Conservation (phyloP, 2,329 filamentous ascomycete species). For the Botrytis pseudocinerea region DNA sequence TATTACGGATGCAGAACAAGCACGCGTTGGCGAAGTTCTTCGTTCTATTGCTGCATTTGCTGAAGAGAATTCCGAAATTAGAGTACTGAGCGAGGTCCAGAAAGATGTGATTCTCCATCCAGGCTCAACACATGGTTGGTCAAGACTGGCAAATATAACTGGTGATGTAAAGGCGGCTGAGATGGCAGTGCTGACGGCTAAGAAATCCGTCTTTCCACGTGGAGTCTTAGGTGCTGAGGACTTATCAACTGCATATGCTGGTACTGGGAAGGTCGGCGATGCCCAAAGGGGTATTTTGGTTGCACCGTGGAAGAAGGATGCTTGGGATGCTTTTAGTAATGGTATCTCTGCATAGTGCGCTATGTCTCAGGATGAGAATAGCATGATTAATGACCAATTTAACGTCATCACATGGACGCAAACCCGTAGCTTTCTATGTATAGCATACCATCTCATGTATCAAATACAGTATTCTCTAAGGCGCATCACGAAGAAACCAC, state of each 20-base stretch:
- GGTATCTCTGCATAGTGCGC: neutral
- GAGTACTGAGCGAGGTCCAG: constrained; percentile 65
- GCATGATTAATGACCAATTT: neutral
- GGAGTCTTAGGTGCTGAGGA: constrained; percentile 68
- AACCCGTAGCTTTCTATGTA: neutral
- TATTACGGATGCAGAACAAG: constrained; percentile 63
- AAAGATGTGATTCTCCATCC: constrained; percentile 80
- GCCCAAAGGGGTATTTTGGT: constrained; percentile 75
- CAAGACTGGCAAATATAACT: constrained; percentile 63
- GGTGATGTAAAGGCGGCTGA: constrained; percentile 58
- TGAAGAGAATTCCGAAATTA: constrained; percentile 50
- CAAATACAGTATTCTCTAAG: neutral
- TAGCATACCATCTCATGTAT: neutral
- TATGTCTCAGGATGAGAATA: neutral
- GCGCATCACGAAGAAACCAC: neutral
- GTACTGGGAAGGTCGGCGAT: constrained; percentile 69
- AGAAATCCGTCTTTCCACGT: constrained; percentile 69
- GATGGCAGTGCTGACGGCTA: constrained; percentile 80
- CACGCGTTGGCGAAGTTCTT: constrained; percentile 71
- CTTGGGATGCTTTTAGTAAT: constrained; percentile 32
- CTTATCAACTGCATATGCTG: constrained; percentile 71
- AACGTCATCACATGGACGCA: neutral
- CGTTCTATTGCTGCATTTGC: constrained; percentile 68
- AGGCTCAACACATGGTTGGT: constrained; percentile 78
- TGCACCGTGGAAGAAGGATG: constrained; percentile 67